Base-by-base conservation (phyloP, 495 filamentous ascomycete species). In the Rhypophila decipiens region DNA sequence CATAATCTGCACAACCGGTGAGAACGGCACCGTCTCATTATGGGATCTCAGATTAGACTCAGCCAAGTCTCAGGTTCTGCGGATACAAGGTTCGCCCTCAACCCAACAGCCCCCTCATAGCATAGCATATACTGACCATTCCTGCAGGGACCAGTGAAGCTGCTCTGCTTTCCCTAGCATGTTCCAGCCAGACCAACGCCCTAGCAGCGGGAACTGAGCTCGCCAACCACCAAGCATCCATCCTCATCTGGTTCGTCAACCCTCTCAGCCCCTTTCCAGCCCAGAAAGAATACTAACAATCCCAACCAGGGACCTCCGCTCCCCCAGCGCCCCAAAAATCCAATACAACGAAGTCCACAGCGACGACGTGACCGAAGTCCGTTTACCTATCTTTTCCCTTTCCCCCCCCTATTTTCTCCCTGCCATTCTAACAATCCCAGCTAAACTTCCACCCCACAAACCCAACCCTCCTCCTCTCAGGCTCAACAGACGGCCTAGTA, bases 401-500 rank as follows among this genome's bases (percentile, higher is more conserved):
- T n/a, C n/a, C n/a, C n/a, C n/a, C n/a, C n/a, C n/a, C n/a, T n/a
- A n/a, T n/a, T n/a, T n/a, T n/a, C n/a, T n/a, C n/a, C n/a, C n/a
- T n/a, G 46, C 18, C 15, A 13, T 7, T 9, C 17, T 18, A 27
- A 39, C 21, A 22, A 11, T 13, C 18, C 24, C 37, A 86, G 76
- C 74, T 94, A 10, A 76, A 82, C 65, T 88, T 85, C 57, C 84
- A 90, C 66, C 83, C 84, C 34, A 74, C 64, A 31, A 65, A 67
- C 24, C 74, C 78, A 27, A 69, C 76, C 42, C 71, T 85, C 24
- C 74, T 96, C 12, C 74, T 95, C 17, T 90, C 88, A 24, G 89
- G 88, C 49, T 90, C 86, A 43, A 96, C 89, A n/a, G 93, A 98
- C 70, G 87, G 87, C 12, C 78, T 96, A 0, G 76, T 96, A 45